Conservation (phyloP, 495 filamentous ascomycete species). For the Xylaria intraflava region DNA sequence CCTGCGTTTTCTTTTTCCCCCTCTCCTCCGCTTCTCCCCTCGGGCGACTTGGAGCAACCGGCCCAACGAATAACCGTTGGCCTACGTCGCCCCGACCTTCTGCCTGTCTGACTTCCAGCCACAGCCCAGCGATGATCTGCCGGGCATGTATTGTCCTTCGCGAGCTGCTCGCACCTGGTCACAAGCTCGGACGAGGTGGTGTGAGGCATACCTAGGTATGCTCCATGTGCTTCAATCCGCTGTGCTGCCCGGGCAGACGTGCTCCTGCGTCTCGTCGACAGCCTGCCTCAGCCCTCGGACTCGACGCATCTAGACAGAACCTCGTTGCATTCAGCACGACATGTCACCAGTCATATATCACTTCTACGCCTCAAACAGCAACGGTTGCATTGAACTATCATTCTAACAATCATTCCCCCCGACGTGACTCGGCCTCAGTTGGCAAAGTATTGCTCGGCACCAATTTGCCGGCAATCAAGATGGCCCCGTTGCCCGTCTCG, state of each 20-base stretch:
- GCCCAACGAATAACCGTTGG: neutral
- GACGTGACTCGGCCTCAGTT: neutral
- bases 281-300: neutral
- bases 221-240: neutral
- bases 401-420: neutral
- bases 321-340: neutral
- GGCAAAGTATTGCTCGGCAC: neutral
- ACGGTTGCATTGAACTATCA: neutral
- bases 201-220: neutral
- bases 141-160: too few relatives aligned
- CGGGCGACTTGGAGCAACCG: neutral
- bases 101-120: neutral
- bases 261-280: neutral
- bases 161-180: neutral
- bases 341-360: slow-evolving; percentile 7
- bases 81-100: neutral
- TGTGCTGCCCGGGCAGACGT: neutral
- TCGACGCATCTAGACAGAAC: neutral
- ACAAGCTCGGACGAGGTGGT: neutral
- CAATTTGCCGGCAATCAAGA: neutral
- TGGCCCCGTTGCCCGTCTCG: neutral
- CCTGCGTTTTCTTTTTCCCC: neutral
- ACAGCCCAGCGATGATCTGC: neutral
- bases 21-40: neutral
- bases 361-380: neutral